Conservation (phyloP, 2,329 filamentous ascomycete species). For the Helicocarpus griseus region DNA sequence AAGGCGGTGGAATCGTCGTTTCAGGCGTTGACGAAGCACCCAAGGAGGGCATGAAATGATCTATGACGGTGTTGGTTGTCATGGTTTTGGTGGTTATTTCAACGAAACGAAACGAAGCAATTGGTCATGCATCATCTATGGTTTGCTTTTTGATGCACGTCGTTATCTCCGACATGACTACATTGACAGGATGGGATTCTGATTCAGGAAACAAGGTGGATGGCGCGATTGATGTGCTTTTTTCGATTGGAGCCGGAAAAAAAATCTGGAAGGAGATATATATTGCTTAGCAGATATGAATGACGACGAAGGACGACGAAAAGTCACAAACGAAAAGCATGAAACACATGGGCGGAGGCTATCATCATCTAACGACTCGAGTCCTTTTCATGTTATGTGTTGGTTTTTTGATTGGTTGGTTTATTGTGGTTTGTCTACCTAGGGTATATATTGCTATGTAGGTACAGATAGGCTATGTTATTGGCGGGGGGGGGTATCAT, state of each 20-base stretch:
- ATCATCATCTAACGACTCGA: too few species aligned
- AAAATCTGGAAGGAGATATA: background rate
- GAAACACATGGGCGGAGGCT: background rate
- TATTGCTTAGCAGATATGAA: background rate
- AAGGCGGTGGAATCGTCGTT: conserved; percentile 52
- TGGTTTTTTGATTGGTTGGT: background rate
- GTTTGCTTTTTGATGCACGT: too few species aligned
- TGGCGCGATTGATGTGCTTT: background rate
- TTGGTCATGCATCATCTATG: background rate
- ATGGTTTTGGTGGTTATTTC: background rate
- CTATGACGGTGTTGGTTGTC: background rate
- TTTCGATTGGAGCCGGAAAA: background rate
- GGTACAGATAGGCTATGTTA: background rate
- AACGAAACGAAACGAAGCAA: background rate
- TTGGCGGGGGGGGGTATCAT: background rate
- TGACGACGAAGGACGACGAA: background rate
- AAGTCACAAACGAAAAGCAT: background rate
- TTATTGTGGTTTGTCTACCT: background rate
- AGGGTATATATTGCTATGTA: too few species aligned
- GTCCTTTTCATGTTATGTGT: background rate
- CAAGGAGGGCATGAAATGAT: conserved; percentile 18
- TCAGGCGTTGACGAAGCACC: conserved; percentile 44
- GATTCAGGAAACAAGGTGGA: background rate
- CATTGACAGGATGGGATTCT: background rate
- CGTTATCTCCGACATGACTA: too few species aligned